Base-by-base conservation (phyloP, 139 green algal species). In the Yamagishiella unicocca region DNA sequence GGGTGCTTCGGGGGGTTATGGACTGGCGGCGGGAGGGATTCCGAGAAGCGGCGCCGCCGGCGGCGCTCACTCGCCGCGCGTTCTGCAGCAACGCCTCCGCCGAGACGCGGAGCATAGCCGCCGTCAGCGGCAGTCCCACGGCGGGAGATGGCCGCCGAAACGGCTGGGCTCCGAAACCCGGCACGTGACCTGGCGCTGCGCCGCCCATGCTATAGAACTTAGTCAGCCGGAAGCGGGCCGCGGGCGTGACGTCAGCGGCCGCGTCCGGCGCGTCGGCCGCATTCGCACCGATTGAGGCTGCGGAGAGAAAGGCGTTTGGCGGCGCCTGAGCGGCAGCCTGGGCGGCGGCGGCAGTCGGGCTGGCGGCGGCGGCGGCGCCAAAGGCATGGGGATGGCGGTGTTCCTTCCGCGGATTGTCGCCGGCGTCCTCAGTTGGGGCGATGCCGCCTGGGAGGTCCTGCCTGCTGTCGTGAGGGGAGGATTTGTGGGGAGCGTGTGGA, bases 91-190 rank as follows among this genome's bases (percentile, higher is more conserved):
- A 25, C 73, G 73, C 73, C 43, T 40, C 73, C 12, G 73, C 73
- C 4, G 73, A 81, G 0, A 45, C 73, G 21, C 45, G 73, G 29
- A 81, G 73, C 73, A 81, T 81, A 19, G 73, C 73, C 12, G 73
- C 73, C 12, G 42, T 81, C 43, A 81, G 67, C 67, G 67, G 73
- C 31, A 45, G 45, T 8, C 45, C 42, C 29, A 17, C 35, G 25
- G 61, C 27, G 25, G 61, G 61, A 9, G 61, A n/a, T n/a, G 33
- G 38, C 70, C 27, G n/a, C n/a, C 22, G n/a, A n/a, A n/a, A n/a
- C n/a, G n/a, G n/a, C n/a, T n/a, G n/a, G n/a, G n/a, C n/a, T n/a
- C n/a, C n/a, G n/a, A n/a, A n/a, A n/a, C n/a, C n/a, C n/a, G n/a
- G n/a, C n/a, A n/a, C n/a, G n/a, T n/a, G n/a, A n/a, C n/a, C 25